phyloP scores from a whole-genome alignment of 768 basidiomycete genomes.

The Guyanaporus albipodus region DNA sequence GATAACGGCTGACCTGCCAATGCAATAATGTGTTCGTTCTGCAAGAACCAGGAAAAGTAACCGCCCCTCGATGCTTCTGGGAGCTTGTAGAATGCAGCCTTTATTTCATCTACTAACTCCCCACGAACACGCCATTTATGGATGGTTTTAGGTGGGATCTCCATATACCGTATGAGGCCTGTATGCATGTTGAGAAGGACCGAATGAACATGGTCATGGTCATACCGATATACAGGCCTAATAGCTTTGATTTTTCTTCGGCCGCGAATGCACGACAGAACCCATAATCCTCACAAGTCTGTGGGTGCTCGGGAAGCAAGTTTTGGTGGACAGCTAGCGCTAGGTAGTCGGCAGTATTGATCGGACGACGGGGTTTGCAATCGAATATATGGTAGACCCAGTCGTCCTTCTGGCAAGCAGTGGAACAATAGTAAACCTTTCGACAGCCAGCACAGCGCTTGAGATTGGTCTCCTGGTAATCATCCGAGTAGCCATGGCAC shows the following conservation, averaged over 20 bases:
- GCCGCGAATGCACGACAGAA: not conserved
- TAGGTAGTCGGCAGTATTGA: slow-evolving; percentile 3
- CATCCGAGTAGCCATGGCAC: not conserved
- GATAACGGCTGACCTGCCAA: not conserved
- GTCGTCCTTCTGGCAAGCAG: not conserved
- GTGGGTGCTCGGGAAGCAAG: not conserved
- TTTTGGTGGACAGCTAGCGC: not conserved
- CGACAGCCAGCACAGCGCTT: slow-evolving; percentile 2
- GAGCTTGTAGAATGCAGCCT: not conserved
- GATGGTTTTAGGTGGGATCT: not conserved
- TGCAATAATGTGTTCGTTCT: slow-evolving; percentile 4
- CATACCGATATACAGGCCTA: slow-evolving; percentile 4
- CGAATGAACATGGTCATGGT: not conserved
- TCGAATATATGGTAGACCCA: slow-evolving; percentile 5
- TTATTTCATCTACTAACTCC: slow-evolving; percentile 1
- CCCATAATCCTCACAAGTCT: slow-evolving; percentile 3
- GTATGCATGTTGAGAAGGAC: not conserved
- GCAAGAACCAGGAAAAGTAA: slow-evolving; percentile 3
- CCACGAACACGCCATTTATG: slow-evolving; percentile 3
- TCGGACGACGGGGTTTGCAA: slow-evolving; percentile 3
- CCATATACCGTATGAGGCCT: not conserved
- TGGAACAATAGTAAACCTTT: slow-evolving; percentile 4
- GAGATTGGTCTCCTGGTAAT: not conserved
- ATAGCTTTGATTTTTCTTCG: not conserved
- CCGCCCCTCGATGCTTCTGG: not conserved